phyloP scores from a whole-genome alignment of 2,329 filamentous ascomycete genomes.

The Fusarium longipes region DNA sequence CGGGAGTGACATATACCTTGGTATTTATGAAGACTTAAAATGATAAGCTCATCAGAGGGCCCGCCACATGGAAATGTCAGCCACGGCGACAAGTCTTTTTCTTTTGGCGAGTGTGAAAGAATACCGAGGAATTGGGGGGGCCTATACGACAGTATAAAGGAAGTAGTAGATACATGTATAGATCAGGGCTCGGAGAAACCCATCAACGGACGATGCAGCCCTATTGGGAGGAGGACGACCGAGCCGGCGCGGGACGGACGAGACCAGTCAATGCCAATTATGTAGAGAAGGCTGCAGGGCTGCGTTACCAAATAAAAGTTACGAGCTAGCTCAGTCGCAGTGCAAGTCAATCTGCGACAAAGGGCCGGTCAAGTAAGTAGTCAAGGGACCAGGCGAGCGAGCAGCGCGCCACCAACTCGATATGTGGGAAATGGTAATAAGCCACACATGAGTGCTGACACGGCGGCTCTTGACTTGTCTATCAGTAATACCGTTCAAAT shows the following conservation, averaged over 20 bases:
- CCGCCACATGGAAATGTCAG: conserved; percentile 38
- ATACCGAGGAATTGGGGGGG: conserved; percentile 25
- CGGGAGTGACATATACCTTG: conserved; percentile 37
- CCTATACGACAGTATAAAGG: conserved; percentile 32
- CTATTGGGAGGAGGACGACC: conserved; percentile 38
- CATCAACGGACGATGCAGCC: conserved; percentile 40
- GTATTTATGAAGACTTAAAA: conserved; percentile 35
- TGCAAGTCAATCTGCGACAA: conserved; percentile 35
- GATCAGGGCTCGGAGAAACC: conserved; percentile 35
- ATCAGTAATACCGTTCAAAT: conserved; percentile 14
- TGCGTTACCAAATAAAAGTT: conserved; percentile 35
- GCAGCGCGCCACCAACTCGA: conserved; percentile 36
- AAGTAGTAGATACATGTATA: conserved; percentile 43
- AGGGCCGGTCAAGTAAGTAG: conserved; percentile 18
- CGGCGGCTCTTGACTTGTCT: conserved; percentile 17
- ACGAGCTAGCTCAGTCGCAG: conserved; percentile 29
- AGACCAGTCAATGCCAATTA: conserved; percentile 35
- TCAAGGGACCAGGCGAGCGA: conserved; percentile 20
- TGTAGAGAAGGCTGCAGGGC: conserved; percentile 35
- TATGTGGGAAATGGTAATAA: conserved; percentile 30
- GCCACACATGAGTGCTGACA: conserved; percentile 31
- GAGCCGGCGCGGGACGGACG: conserved; percentile 25
- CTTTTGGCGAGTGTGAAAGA: conserved; percentile 37
- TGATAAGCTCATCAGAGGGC: conserved; percentile 34
- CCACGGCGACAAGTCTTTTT: conserved; percentile 35